A percentile compares a stretch with the other conserved stretches of the same genome.
Evolutionary conservation across 345 rosid genomes (phyloP).

Genomic region (Eucalyptus curtisii): DNA sequence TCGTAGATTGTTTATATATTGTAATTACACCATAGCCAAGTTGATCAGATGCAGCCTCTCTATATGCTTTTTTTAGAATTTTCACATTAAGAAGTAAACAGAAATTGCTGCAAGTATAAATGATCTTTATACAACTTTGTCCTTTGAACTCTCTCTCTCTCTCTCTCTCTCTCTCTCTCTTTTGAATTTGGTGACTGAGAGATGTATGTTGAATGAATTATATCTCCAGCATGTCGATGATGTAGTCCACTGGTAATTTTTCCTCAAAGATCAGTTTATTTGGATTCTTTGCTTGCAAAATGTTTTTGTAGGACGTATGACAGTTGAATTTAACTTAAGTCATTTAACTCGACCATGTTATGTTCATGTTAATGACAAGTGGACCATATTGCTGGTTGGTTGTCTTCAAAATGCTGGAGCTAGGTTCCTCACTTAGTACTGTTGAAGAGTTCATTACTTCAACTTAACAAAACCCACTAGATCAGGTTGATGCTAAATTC

Average conservation of each 20-base stretch:
- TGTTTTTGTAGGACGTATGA: neutral
- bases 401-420: neutral
- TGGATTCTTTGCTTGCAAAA: neutral
- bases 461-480: neutral
- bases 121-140: neutral
- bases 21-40: neutral
- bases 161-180: too few relatives aligned
- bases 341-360: neutral
- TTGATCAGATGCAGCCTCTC: neutral
- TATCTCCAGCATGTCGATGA: neutral
- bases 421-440: neutral
- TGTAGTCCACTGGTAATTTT: neutral
- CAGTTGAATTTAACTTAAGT: neutral
- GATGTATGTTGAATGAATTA: neutral
- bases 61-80: neutral
- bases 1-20: neutral
- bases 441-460: neutral
- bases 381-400: neutral
- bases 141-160: neutral
- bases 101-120: neutral
- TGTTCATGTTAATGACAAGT: neutral
- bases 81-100: neutral
- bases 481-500: neutral
- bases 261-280: neutral
- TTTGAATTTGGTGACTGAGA: neutral